Conservation (phyloP, 345 rosid species). For the Leavenworthia alabamica region DNA sequence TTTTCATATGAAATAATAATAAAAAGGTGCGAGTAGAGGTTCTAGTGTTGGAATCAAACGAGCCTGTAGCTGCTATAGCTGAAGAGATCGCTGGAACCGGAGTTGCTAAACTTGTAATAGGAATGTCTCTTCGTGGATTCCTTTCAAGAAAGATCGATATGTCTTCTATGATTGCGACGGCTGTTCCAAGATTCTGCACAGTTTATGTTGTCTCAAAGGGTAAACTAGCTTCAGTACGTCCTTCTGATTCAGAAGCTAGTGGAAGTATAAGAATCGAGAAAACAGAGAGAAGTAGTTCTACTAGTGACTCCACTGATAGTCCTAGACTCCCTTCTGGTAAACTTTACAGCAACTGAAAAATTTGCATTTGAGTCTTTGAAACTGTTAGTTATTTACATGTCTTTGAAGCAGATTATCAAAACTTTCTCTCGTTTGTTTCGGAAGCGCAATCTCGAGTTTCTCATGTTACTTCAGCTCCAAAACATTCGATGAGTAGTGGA, state of each 20-base stretch:
- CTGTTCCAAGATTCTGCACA: slow-evolving; percentile 63
- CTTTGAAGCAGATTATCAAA: slow-evolving; percentile 18
- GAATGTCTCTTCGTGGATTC: slow-evolving; percentile 56
- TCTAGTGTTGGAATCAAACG: slow-evolving; percentile 51
- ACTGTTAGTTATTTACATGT: neutral
- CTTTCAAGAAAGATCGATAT: slow-evolving; percentile 45
- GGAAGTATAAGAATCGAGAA: slow-evolving; percentile 41
- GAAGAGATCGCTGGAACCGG: slow-evolving; percentile 48
- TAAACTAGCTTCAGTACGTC: slow-evolving; percentile 66
- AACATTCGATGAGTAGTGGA: slow-evolving; percentile 2
- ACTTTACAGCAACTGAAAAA: neutral
- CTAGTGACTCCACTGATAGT: slow-evolving; percentile 36
- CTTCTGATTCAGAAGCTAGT: slow-evolving; percentile 52
- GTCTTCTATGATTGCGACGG: slow-evolving; percentile 54
- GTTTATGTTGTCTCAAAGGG: slow-evolving; percentile 73
- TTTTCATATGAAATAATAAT: neutral
- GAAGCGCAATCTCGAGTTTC: slow-evolving; percentile 30
- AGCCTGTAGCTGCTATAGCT: slow-evolving; percentile 59
- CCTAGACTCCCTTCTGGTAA: slow-evolving; percentile 24
- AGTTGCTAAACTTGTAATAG: slow-evolving; percentile 67
- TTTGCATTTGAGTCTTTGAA: neutral
- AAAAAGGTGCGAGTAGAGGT: slow-evolving; percentile 57
- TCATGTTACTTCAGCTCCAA: neutral
- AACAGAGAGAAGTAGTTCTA: slow-evolving; percentile 40
- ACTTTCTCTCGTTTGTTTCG: slow-evolving; percentile 18